Conservation (phyloP, 768 basidiomycete species). For the Aureoboletus auriporus region DNA sequence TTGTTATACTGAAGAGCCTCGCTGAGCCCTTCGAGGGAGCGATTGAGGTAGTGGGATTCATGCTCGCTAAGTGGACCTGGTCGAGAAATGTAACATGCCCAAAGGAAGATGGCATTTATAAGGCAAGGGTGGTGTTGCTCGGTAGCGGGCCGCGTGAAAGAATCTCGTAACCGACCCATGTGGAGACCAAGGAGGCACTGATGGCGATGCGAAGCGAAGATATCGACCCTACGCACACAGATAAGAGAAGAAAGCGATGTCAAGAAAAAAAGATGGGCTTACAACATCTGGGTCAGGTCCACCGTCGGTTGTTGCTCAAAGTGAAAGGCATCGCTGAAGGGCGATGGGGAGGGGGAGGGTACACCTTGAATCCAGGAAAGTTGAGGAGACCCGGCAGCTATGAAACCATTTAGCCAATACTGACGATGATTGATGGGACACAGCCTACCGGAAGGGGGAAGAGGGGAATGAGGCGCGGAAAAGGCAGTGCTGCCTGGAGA, state of each 20-base stretch:
- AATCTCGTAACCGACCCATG: slow-evolving; percentile 61
- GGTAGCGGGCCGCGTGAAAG: slow-evolving; percentile 45
- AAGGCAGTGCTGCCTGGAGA: slow-evolving; percentile 51
- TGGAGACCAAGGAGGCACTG: slow-evolving; percentile 73
- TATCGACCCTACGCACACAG: slow-evolving; percentile 52
- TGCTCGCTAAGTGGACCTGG: slow-evolving; percentile 67
- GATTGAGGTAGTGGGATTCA: slow-evolving; percentile 66
- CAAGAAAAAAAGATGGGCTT: slow-evolving; percentile 22
- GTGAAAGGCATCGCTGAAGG: slow-evolving; percentile 49
- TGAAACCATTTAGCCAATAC: slow-evolving; percentile 7
- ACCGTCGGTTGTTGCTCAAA: slow-evolving; percentile 45
- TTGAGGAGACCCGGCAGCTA: slow-evolving; percentile 48
- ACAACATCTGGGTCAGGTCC: slow-evolving; percentile 69
- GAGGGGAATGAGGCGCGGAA: slow-evolving; percentile 56
- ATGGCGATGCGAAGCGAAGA: slow-evolving; percentile 70
- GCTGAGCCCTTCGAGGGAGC: slow-evolving; percentile 57
- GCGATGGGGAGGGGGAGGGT: slow-evolving; percentile 50
- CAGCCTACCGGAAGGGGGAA: slow-evolving; percentile 48
- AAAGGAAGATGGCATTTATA: slow-evolving; percentile 78
- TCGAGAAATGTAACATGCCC: slow-evolving; percentile 78
- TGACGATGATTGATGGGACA: not conserved
- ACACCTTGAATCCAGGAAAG: slow-evolving; percentile 47
- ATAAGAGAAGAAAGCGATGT: slow-evolving; percentile 1
- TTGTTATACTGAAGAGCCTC: slow-evolving; percentile 57
- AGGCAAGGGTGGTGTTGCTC: slow-evolving; percentile 74